Evolutionary conservation across 2,329 filamentous ascomycete genomes (phyloP).

Genomic region (Monosporascus ibericus): DNA sequence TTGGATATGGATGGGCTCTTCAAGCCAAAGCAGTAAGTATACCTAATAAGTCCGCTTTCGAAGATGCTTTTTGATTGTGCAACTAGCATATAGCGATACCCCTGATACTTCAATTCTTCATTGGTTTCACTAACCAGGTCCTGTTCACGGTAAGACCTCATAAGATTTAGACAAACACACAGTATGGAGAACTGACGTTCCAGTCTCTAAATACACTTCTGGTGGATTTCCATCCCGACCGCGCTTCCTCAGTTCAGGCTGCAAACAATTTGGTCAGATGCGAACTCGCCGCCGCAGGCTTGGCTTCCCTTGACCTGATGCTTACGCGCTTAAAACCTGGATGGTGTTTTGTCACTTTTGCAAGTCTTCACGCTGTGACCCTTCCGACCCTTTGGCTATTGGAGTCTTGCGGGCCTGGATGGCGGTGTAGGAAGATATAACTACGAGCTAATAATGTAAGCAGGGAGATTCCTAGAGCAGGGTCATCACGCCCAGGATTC

Average conservation of each 20-base stretch:
- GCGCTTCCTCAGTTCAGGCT: constrained; percentile 7
- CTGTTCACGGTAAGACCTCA: constrained; percentile 3
- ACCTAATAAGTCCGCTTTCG: neutral
- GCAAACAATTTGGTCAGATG: constrained; percentile 12
- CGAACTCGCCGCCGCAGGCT: constrained; percentile 9
- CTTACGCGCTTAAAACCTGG: constrained; percentile 3
- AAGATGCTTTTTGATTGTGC: neutral
- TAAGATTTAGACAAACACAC: neutral
- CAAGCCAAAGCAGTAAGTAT: constrained; percentile 1
- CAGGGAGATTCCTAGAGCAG: neutral
- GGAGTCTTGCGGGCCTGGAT: neutral
- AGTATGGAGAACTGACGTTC: neutral
- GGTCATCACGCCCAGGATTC: too few species aligned
- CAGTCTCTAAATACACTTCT: constrained; percentile 8
- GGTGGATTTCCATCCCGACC: constrained; percentile 3
- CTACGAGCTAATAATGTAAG: neutral
- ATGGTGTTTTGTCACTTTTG: constrained; percentile 8
- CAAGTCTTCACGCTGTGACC: constrained; percentile 2
- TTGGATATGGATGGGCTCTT: constrained; percentile 7
- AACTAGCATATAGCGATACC: constrained; percentile 8
- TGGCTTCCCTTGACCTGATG: constrained; percentile 8
- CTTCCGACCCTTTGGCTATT: neutral
- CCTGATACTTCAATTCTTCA: constrained; percentile 11
- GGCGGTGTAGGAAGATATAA: neutral
- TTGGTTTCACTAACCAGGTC: constrained; percentile 7